phyloP scores from a whole-genome alignment of 75 land plant species.

The Isoetes taiwanensis region DNA sequence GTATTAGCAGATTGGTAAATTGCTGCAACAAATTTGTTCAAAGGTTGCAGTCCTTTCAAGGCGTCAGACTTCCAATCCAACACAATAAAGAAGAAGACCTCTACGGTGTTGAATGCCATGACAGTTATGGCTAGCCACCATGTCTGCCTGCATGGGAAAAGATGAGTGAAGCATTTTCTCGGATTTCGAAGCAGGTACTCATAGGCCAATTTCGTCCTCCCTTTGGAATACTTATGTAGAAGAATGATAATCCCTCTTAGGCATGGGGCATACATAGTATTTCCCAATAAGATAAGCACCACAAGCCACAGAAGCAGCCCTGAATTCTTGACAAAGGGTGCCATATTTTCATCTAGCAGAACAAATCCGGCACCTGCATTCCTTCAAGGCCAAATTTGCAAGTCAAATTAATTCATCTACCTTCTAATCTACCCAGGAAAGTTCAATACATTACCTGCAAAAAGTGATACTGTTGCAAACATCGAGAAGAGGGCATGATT shows the following conservation, averaged over 20 bases:
- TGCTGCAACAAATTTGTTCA: neutral
- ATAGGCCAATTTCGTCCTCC: neutral
- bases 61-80: neutral
- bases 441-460: no score
- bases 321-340: neutral
- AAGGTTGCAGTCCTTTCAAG: neutral
- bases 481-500: conserved; percentile 3
- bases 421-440: no score
- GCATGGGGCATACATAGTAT: neutral
- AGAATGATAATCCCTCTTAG: neutral
- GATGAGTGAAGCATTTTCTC: neutral
- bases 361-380: neutral
- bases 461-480: neutral
- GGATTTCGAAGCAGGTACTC: neutral
- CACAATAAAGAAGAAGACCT: neutral
- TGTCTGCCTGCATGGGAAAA: neutral
- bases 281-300: neutral
- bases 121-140: neutral
- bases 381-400: no score
- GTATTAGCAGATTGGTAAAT: neutral
- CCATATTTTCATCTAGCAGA: neutral
- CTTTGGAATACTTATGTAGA: neutral
- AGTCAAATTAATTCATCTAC: no score
- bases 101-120: conserved; percentile 5
- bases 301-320: neutral